Evolutionary conservation across 768 basidiomycete genomes (phyloP).

Genomic region (Coprinellus micaceus): DNA sequence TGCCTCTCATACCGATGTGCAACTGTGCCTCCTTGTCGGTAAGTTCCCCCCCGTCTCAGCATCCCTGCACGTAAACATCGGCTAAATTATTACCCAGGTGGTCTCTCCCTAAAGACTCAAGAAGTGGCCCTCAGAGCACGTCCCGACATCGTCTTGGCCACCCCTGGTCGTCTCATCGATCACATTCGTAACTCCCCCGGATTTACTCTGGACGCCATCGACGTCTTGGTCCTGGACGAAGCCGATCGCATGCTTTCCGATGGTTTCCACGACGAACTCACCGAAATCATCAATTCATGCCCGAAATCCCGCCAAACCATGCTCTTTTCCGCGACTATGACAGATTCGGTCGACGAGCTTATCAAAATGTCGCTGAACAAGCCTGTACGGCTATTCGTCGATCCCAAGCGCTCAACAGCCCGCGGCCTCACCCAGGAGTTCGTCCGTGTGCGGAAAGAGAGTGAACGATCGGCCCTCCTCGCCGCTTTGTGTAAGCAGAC

Average conservation of each 20-base stretch:
- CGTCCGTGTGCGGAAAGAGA: constrained; percentile 77
- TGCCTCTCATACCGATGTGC: constrained; percentile 82
- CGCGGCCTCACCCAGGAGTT: constrained; percentile 90
- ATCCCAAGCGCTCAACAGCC: constrained; percentile 86
- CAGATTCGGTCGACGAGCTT: constrained; percentile 91
- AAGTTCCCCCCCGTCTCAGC: constrained; percentile 20
- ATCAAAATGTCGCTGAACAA: constrained; percentile 90
- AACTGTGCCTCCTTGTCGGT: constrained; percentile 92
- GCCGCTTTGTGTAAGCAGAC: constrained; percentile 83
- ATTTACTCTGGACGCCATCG: constrained; percentile 88
- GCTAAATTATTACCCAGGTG: constrained; percentile 49
- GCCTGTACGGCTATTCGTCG: constrained; percentile 92
- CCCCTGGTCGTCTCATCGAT: constrained; percentile 96
- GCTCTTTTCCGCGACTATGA: constrained; percentile 99
- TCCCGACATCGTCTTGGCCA: constrained; percentile 94
- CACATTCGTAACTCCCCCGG: constrained; percentile 94
- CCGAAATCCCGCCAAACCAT: constrained; percentile 90
- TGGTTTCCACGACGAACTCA: constrained; percentile 92
- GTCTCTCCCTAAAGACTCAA: constrained; percentile 89
- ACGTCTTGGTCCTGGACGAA: constrained; percentile 93
- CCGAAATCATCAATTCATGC: constrained; percentile 90
- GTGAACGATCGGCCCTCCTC: constrained; percentile 72
- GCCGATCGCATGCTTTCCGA: constrained; percentile 96
- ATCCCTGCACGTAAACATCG: constrained; percentile 9
- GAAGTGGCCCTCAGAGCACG: constrained; percentile 79